Evolutionary conservation across 768 basidiomycete species (phyloP), one percentile per base, ranked within the genome.

Genomic region (Tulasnella sp.): DNA sequence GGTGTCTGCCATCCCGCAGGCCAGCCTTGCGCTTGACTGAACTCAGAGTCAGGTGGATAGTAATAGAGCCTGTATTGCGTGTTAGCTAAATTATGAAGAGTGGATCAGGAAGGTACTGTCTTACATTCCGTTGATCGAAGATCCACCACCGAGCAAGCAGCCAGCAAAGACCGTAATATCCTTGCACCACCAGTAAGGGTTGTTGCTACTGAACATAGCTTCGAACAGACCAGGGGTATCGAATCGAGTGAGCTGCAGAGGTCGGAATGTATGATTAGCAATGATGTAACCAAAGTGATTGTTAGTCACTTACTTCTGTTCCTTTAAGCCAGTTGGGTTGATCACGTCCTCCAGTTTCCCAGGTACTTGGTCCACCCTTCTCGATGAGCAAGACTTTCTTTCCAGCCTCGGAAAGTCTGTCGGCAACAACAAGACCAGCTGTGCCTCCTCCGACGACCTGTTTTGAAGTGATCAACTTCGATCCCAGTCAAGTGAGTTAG

Each of bases 151-250:
- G 16, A 79, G 60, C 28, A 79, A 60, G 60, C 79, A 81, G 28
- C 77, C 79, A 20, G 78, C 79, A 61, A 78, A 81, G 22, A 73
- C 71, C 22, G 67, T 76, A 53, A 78, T 65, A 61, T 79, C 78
- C 63, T 75, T 77, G 65, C 78, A 81, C 76, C 76, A 81, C 72
- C 73, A 81, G 64, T 69, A 79, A 1, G 58, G 65, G 56, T 76
- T 70, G 34, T 65, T 59, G 48, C 77, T 76, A 13, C 70, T 67
- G 65, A 81, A 81, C 74, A 79, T 74, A 35, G 75, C 72, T 64
- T 81, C 76, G 58, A 79, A 81, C 37, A 78, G 58, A 57, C 79
- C 78, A 19, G 78, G 78, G 49, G 78, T 65, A 56, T 81, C 79
- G 60, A 79, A 79, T 58, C 78, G 78, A 4, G 79, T 81, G 48